Conservation (phyloP, 2,329 filamentous ascomycete species). For the Xylariaceae sp. region DNA sequence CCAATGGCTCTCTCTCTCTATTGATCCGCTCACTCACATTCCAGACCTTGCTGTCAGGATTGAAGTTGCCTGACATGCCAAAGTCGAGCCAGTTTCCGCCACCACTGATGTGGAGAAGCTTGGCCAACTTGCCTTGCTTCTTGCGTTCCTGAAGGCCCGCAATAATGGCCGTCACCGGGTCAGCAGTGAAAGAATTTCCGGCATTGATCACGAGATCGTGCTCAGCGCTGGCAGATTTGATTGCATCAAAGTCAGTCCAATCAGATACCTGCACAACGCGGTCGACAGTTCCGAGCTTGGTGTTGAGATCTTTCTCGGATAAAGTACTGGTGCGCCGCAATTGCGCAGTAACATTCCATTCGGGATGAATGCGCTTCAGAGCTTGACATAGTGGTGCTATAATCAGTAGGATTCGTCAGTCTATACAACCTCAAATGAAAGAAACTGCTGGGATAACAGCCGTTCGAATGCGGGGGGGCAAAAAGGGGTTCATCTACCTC, state of each 20-base stretch:
- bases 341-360: not conserved
- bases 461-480: not conserved
- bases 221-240: not conserved
- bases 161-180: not conserved
- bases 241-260: not conserved
- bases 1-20: too few relatives aligned
- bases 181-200: not conserved
- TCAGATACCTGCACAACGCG: not conserved
- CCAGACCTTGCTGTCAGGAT: not conserved
- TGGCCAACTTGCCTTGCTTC: not conserved
- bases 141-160: not conserved
- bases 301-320: not conserved
- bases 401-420: too few relatives aligned
- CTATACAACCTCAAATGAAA: too few relatives aligned
- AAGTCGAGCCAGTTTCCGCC: not conserved
- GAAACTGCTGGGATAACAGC: not conserved
- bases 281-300: not conserved
- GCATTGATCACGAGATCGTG: constrained; percentile 4
- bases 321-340: not conserved
- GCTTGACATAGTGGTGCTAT: not conserved
- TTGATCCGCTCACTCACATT: not conserved
- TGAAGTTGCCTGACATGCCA: not conserved
- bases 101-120: not conserved
- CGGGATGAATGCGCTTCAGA: not conserved
- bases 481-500: not conserved